Evolutionary conservation across 2,329 filamentous ascomycete genomes (phyloP).

Genomic region (Fusarium pseudonygamai): DNA sequence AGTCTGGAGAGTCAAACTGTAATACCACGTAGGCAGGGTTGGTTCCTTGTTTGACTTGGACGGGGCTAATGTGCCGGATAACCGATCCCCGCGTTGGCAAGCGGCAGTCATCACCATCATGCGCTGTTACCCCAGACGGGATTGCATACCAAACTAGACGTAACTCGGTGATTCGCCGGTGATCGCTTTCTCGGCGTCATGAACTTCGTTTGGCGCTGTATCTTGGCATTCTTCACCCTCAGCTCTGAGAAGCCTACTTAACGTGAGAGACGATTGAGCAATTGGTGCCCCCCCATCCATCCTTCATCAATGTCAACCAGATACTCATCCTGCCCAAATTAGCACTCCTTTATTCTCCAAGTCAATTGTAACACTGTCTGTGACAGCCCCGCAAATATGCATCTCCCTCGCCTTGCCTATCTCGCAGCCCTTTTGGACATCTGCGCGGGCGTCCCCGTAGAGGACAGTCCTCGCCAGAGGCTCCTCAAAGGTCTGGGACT

Average conservation of each 20-base stretch:
- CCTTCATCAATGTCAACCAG: not conserved
- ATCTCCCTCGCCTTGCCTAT: constrained; percentile 19
- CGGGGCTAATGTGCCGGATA: constrained; percentile 28
- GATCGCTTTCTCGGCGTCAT: constrained; percentile 32
- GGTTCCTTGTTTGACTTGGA: not conserved
- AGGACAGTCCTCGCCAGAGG: constrained; percentile 65
- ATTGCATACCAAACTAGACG: constrained; percentile 3
- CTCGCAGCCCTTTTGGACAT: constrained; percentile 23
- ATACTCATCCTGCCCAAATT: not conserved
- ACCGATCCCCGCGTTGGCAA: constrained; percentile 26
- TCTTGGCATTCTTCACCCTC: constrained; percentile 1
- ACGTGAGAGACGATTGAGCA: not conserved
- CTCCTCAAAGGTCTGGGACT: constrained; percentile 61
- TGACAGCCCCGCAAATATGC: constrained; percentile 18
- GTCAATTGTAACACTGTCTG: not conserved
- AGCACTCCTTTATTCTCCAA: not conserved
- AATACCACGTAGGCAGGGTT: not conserved
- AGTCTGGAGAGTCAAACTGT: no score
- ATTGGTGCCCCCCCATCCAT: not conserved
- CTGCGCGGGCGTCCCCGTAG: constrained; percentile 35
- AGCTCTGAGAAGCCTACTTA: constrained; percentile 10
- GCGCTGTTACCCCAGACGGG: constrained; percentile 21
- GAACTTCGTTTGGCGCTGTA: not conserved
- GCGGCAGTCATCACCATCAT: constrained; percentile 10
- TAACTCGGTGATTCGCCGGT: constrained; percentile 30